Base-by-base conservation (phyloP, 169 alveolate species). In the Cryptosporidium felis region DNA sequence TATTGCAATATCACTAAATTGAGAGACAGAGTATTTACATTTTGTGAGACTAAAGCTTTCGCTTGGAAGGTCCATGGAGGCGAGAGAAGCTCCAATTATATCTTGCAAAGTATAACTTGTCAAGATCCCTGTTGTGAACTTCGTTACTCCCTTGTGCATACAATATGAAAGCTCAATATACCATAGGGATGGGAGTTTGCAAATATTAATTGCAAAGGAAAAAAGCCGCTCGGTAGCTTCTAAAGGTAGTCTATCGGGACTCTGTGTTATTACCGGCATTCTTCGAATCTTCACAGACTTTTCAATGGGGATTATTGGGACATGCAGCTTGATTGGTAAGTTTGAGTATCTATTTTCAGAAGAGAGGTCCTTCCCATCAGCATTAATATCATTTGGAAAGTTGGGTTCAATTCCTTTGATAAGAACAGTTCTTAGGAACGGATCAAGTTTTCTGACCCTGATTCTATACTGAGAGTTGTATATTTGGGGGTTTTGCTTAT, bases 351-450 rank as follows among this genome's bases (percentile, higher is more conserved):
- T 3, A 21, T 74, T 53, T 21, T 47, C 44, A 8, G 67, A 74
- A 9, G 23, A 42, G 9, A 23, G 21, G 1, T 38, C 38, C 6
- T 36, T 18, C 5, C 67, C 85, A 74, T 74, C 85, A 16, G 67
- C 85, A 53, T 74, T 74, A 12, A 74, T 74, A 53, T 74, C 85
- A 38, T 36, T 49, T 3, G 85, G 85, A n/a, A 74, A 74, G n/a
- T 56, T 53, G 5, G 85, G 85, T 18, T 74, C 85, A 30, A 74
- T 16, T 6, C 85, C 85, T 23, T 74, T 74, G 23, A 74, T 53
- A 1, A 74, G 41, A 32, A 74, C 85, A 10, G 74, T 74, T 38
- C 85, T 49, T 3, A 53, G 56, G n/a, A 58, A 16, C 41, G 85
- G 85, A 23, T 74, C 85, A 12, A 56, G 2, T 36, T 74, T 74